phyloP scores from a whole-genome alignment of 495 filamentous ascomycete genomes.

The Lasiosphaeria ovina region DNA sequence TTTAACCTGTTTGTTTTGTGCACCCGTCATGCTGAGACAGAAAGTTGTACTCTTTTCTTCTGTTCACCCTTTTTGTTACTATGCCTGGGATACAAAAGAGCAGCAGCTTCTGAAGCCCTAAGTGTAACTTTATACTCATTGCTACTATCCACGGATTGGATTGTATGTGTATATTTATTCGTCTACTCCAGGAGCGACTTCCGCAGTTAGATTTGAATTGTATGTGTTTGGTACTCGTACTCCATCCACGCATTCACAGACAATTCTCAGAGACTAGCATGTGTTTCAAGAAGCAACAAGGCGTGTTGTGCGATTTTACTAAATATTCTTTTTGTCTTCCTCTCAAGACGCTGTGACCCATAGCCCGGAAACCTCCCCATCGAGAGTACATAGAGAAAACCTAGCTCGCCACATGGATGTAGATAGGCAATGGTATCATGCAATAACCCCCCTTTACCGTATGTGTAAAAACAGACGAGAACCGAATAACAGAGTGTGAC shows the following conservation, averaged over 20 bases:
- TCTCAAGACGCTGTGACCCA: slow-evolving; percentile 14
- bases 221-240: too few relatives aligned
- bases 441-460: slow-evolving; percentile 6
- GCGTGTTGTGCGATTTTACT: slow-evolving; percentile 17
- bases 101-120: too few relatives aligned
- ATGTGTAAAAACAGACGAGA: slow-evolving; percentile 9
- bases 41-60: neutral
- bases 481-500: neutral
- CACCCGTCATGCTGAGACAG: too few relatives aligned
- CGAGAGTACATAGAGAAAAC: slow-evolving; percentile 4
- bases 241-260: too few relatives aligned
- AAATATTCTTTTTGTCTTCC: neutral
- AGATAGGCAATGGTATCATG: slow-evolving; percentile 11
- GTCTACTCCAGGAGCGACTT: too few relatives aligned
- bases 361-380: slow-evolving; percentile 26
- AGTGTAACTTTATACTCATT: too few relatives aligned
- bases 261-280: too few relatives aligned
- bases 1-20: neutral
- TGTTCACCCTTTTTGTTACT: neutral
- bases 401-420: neutral
- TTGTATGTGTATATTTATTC: too few relatives aligned
- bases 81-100: too few relatives aligned
- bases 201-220: too few relatives aligned
- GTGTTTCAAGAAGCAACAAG: too few relatives aligned
- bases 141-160: too few relatives aligned